Evolutionary conservation across 2,329 filamentous ascomycete genomes (phyloP).

Genomic region (Talaromyces sp.): DNA sequence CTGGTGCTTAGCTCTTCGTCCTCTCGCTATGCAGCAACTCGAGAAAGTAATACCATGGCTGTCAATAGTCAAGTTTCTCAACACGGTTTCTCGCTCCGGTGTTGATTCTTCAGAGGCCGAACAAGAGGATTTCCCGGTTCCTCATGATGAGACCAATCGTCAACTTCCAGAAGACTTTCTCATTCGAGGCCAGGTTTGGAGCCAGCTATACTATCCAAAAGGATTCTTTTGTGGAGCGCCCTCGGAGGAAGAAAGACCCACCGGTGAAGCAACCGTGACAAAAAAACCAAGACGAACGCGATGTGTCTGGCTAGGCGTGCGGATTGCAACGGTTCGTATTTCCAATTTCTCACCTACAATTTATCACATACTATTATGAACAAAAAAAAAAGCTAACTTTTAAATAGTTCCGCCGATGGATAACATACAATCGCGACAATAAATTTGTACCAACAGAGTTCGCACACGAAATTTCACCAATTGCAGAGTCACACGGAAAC

Average conservation of each 20-base stretch:
- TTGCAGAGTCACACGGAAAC: slow-evolving; percentile 21
- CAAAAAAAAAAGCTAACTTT: neutral
- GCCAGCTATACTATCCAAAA: slow-evolving; percentile 50
- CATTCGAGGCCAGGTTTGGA: slow-evolving; percentile 60
- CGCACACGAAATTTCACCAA: slow-evolving; percentile 24
- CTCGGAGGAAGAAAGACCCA: slow-evolving; percentile 59
- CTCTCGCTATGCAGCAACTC: slow-evolving; percentile 42
- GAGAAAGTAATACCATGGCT: slow-evolving; percentile 55
- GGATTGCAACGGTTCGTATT: slow-evolving; percentile 47
- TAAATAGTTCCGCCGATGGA: slow-evolving; percentile 43
- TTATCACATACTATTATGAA: neutral
- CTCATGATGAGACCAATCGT: slow-evolving; percentile 42
- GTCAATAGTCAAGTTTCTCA: slow-evolving; percentile 55
- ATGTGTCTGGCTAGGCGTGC: slow-evolving; percentile 54
- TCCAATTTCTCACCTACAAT: neutral
- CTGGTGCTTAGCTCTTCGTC: slow-evolving; percentile 44
- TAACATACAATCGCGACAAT: slow-evolving; percentile 38
- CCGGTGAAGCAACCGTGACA: slow-evolving; percentile 54
- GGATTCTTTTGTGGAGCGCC: slow-evolving; percentile 55
- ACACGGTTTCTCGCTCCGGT: slow-evolving; percentile 51
- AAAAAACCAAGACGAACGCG: slow-evolving; percentile 53
- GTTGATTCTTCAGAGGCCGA: slow-evolving; percentile 40
- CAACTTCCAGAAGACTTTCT: slow-evolving; percentile 63
- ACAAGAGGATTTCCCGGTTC: slow-evolving; percentile 44
- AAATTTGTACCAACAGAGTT: slow-evolving; percentile 38